A percentile compares a stretch with the other conserved stretches of the same genome.
Conservation (phyloP, 1,284 basidiomycete species). For the Meripilus lineatus region DNA sequence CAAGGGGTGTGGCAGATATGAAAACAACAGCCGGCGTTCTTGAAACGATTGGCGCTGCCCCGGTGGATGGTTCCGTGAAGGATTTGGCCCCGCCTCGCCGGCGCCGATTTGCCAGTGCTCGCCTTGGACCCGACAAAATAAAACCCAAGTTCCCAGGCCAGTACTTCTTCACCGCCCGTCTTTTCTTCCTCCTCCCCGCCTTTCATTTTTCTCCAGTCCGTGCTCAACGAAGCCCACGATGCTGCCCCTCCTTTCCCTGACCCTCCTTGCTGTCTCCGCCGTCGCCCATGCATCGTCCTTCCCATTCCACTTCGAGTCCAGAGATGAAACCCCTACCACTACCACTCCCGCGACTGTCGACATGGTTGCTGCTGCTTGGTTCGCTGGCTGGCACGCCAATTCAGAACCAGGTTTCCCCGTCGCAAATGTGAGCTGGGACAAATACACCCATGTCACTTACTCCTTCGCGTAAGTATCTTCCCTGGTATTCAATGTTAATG, state of each 20-base stretch:
- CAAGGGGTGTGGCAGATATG: no score
- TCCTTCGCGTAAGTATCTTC: conserved; percentile 51
- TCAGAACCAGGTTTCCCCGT: conserved; percentile 47
- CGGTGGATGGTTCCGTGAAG: no score
- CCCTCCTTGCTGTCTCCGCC: not conserved
- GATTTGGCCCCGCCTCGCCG: no score
- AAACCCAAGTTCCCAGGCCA: no score
- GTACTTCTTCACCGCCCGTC: no score
- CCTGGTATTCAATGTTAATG: not conserved
- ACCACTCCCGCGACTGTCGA: conserved; percentile 20
- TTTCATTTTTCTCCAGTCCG: no score
- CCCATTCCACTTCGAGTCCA: not conserved
- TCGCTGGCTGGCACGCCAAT: conserved; percentile 53
- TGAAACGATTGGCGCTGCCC: no score
- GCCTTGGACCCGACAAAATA: no score
- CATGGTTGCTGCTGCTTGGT: conserved; percentile 54
- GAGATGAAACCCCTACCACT: not conserved
- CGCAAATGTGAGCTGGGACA: conserved; percentile 48
- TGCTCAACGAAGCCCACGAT: no score
- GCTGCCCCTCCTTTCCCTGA: not conserved
- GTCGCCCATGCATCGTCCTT: not conserved
- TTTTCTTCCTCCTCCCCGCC: no score
- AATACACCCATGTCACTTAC: conserved; percentile 62
- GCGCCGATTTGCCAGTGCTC: no score
- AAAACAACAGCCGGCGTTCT: no score